These are phyloP conservation scores for Lavandula angustifolia DNA, from an alignment of 257 asterid genomes.

Conservation along the genomic window DNA sequence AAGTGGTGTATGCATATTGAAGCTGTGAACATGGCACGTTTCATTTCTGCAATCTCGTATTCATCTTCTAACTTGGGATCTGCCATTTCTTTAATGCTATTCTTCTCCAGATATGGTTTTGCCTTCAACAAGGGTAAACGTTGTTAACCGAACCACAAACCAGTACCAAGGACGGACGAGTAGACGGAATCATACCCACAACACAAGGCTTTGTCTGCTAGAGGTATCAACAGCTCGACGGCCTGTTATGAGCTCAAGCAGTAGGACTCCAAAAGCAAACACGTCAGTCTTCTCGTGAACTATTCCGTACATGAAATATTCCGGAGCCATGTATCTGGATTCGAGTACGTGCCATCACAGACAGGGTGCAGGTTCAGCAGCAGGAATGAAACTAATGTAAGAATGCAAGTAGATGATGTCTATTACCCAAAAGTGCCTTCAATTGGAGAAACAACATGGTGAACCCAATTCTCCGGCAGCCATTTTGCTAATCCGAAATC, in stretches of 20 bases:
- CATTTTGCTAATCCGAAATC: constrained; percentile 96
- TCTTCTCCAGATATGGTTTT: constrained; percentile 76
- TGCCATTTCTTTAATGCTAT: constrained; percentile 58
- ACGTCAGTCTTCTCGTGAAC: constrained; percentile 92
- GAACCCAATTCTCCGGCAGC: constrained; percentile 91
- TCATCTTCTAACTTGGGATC: constrained; percentile 71
- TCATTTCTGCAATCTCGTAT: constrained; percentile 60
- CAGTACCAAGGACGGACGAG: not conserved
- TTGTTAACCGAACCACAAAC: not conserved
- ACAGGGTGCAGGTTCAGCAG: not conserved
- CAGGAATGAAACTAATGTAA: not conserved
- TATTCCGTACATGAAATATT: constrained; percentile 94
- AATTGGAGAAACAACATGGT: constrained; percentile 91
- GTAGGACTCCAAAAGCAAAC: constrained; percentile 86
- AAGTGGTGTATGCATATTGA: constrained; percentile 81
- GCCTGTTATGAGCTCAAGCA: constrained; percentile 91
- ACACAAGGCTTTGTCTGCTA: constrained; percentile 78
- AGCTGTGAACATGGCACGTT: constrained; percentile 74
- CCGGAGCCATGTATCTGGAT: constrained; percentile 96
- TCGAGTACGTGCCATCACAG: not conserved
- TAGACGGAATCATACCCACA: constrained; percentile 69
- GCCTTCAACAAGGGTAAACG: constrained; percentile 46
- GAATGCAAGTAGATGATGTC: not conserved
- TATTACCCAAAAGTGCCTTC: constrained; percentile 97
- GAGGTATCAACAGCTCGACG: constrained; percentile 83